These are phyloP conservation scores for Myxozyma sirexii DNA, from an alignment of 805 yeast species.

Conservation along the genomic window DNA sequence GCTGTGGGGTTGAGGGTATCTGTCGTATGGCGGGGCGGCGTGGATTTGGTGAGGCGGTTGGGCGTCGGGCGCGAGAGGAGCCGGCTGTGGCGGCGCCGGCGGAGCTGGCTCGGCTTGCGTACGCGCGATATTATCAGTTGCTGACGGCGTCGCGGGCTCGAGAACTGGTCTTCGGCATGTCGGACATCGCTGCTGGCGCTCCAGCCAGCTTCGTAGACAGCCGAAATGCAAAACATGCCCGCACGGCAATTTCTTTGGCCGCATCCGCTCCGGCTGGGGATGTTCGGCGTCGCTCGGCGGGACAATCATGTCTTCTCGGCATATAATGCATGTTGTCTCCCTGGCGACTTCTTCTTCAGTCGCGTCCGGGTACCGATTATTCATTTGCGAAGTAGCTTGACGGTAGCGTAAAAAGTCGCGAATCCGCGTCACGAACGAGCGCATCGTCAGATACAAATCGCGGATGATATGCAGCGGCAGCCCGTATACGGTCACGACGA, in stretches of 20 bases:
- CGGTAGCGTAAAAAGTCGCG: slow-evolving; percentile 40
- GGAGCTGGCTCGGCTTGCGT: slow-evolving; percentile 2
- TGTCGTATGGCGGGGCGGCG: too few species aligned
- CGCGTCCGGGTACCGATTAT: slow-evolving; percentile 65
- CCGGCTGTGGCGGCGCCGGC: slow-evolving; percentile 1
- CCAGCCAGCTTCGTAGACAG: slow-evolving; percentile 91
- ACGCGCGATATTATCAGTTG: neutral
- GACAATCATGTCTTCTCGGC: slow-evolving; percentile 83
- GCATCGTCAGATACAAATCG: slow-evolving; percentile 49
- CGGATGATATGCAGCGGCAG: slow-evolving; percentile 54
- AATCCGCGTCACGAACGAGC: slow-evolving; percentile 39
- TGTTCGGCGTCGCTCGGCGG: neutral
- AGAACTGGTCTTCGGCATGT: slow-evolving; percentile 78
- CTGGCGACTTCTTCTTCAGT: slow-evolving; percentile 60
- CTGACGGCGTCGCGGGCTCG: slow-evolving; percentile 29
- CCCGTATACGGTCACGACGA: slow-evolving; percentile 51
- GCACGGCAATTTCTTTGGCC: slow-evolving; percentile 79
- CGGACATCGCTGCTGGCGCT: slow-evolving; percentile 90
- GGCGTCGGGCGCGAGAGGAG: too few species aligned
- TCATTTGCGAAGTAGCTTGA: slow-evolving; percentile 58
- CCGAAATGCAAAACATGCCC: slow-evolving; percentile 88
- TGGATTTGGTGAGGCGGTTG: too few species aligned
- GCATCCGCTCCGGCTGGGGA: slow-evolving; percentile 36
- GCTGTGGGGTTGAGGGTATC: too few species aligned
- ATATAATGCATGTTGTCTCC: slow-evolving; percentile 64